Conservation (phyloP, 192 early-diverging fungal species). For the Coemansia sp. region DNA sequence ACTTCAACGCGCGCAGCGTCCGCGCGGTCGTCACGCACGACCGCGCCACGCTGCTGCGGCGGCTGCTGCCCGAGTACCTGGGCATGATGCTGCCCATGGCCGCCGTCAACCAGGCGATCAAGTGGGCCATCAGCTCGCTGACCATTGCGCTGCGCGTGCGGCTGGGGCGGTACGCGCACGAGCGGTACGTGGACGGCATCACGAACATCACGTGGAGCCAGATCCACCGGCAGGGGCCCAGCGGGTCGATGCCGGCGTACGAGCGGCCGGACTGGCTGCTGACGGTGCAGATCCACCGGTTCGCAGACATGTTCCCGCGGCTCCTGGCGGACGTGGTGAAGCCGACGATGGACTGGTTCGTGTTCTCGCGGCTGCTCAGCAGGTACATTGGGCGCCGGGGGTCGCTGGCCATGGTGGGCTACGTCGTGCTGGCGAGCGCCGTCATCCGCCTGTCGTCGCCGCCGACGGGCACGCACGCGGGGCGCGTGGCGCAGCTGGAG, state of each 20-base stretch:
- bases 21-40: constrained; percentile 46
- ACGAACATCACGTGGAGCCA: constrained; percentile 55
- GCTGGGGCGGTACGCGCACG: constrained; percentile 41
- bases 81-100: constrained; percentile 52
- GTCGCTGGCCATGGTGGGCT: constrained; percentile 48
- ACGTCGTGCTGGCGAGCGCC: constrained; percentile 41
- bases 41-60: constrained; percentile 33
- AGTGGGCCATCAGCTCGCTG: constrained; percentile 51
- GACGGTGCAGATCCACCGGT: constrained; percentile 53
- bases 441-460: constrained; percentile 46
- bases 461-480: constrained; percentile 38
- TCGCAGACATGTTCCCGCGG: constrained; percentile 53
- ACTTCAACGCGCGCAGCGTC: constrained; percentile 51
- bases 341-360: constrained; percentile 51
- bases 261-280: constrained; percentile 54
- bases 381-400: constrained; percentile 41
- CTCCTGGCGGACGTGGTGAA: constrained; percentile 50
- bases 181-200: constrained; percentile 52
- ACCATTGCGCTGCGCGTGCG: constrained; percentile 51
- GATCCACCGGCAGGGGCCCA: constrained; percentile 30
- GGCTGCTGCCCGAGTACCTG: constrained; percentile 52
- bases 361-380: constrained; percentile 52
- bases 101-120: constrained; percentile 52
- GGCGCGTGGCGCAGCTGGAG: constrained; percentile 33
- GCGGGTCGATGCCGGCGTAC: constrained; percentile 23